Conservation (phyloP, 306 rosid genomes). For the Vigna reflexopilosa region DNA sequence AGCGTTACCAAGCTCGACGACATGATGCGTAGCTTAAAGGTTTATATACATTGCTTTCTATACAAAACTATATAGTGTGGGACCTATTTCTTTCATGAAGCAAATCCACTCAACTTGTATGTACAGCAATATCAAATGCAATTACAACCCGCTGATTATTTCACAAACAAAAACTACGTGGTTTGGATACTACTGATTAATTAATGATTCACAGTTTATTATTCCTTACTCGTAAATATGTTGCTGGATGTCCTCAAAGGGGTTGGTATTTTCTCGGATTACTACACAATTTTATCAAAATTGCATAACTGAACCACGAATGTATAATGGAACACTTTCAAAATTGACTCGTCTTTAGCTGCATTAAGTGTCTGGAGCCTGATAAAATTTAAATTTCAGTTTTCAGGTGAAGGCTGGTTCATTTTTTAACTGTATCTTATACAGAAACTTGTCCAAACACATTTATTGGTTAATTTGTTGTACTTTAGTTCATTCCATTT, state of each 20-base stretch:
- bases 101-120: no score
- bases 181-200: not conserved
- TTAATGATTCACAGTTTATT: not conserved
- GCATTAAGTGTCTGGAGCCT: not conserved
- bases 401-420: not conserved
- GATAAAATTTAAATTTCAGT: no score
- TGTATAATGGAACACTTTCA: no score
- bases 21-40: fast-evolving
- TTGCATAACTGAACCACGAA: no score
- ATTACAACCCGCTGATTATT: not conserved
- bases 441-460: no score
- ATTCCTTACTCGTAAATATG: not conserved
- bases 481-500: no score
- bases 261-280: not conserved
- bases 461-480: no score
- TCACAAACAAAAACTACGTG: not conserved
- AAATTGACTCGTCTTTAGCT: not conserved
- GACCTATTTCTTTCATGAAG: not conserved
- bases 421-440: not conserved
- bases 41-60: not conserved
- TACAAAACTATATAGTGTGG: not conserved
- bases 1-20: not conserved
- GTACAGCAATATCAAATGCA: not conserved
- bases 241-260: not conserved
- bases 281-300: not conserved